Evolutionary conservation across 371 early-diverging fungal species (phyloP), one percentile per base, ranked within the genome.

Genomic region (Saksenaea oblongispora): DNA sequence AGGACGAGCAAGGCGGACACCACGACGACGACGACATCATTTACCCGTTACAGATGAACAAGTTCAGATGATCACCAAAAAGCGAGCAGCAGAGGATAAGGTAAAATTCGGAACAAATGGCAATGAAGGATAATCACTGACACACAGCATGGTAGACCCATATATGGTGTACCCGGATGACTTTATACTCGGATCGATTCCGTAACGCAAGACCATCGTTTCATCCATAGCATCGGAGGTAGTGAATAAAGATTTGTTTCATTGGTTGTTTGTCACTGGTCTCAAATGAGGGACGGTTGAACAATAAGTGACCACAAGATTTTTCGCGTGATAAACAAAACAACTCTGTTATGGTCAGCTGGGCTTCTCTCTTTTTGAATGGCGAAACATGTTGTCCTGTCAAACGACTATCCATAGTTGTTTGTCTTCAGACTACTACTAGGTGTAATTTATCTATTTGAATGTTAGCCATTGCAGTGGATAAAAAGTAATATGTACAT

Each of bases 11-110:
- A 15, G 41, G 34, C 61, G 66, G 27, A 62, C 36, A 31, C 31
- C 31, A 3, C 53, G 63, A 34, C 63, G 62, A 26, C 56, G 42
- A 36, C 34, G 59, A 27, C 35, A 64, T 36, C 57, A 69, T 39
- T 55, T 65, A 44, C 41, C 47, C 18, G 47, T 71, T 1, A 36
- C 61, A 22, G 62, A 71, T 17, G 71, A 66, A 26, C 18, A 36
- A 26, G 28, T 56, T 18, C 34, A 41, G 27, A 31, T 39, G 27
- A 15, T 63, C 27, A 35, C 15, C 18, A 36, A 47, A 27, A 41
- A 39, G 17, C 34, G 36, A 28, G 26, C 53, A 24, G 24, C 34
- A 18, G 17, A 5, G 13, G 56, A 63, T 34, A 31, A 31, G 36
- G 63, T 63, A 57, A 44, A 54, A 24, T n/a, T 34, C 26, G 37